Base-by-base conservation (phyloP, 768 basidiomycete species). In the Phlebiopsis gigantea region DNA sequence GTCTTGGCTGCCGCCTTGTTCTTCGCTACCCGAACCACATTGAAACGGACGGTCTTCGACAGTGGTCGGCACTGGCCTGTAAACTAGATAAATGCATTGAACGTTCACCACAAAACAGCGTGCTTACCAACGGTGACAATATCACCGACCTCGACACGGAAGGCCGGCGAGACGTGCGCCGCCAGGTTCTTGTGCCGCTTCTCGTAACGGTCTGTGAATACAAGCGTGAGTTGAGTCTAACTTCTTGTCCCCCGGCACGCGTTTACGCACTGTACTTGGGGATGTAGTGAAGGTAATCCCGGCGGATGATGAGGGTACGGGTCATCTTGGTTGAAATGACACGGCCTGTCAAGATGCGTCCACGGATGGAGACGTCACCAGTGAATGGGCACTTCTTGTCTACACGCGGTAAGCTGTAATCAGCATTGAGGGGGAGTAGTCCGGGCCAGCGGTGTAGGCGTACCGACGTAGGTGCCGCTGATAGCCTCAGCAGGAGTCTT, bases 381-480 rank as follows among this genome's bases (percentile, higher is more conserved):
- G 93, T 95, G 83, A 98, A 99, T 25, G 97, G 97, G 79, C 97
- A 99, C 78, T 99, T 99, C 82, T 98, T 98, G 84, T 99, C 97
- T 93, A 66, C n/a, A 21, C 50, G 50, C 50, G 17, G 22, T 39
- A 43, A 43, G 15, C 48, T 42, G 29, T 34, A 47, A 46, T 42
- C 50, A 52, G 24, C 46, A 48, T 42, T 51, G 44, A 39, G 46
- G 44, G 41, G 19, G 28, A 22, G 47, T 29, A 43, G 17, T 44
- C 46, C 30, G n/a, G 46, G 46, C 26, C 19, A 52, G 42, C 29
- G 29, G 52, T 28, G 30, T 9, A 47, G 51, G 79, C 92, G 61
- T 71, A 94, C 92, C 93, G 68, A 97, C 89, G 79, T 98, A 99
- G 63, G 92, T 90, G 69, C 94, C 97, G 55, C 82, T 92, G 71